Evolutionary conservation across 75 land plant genomes (phyloP), one percentile per base, ranked within the genome.

Genomic region (Selaginella moellendorffii): DNA sequence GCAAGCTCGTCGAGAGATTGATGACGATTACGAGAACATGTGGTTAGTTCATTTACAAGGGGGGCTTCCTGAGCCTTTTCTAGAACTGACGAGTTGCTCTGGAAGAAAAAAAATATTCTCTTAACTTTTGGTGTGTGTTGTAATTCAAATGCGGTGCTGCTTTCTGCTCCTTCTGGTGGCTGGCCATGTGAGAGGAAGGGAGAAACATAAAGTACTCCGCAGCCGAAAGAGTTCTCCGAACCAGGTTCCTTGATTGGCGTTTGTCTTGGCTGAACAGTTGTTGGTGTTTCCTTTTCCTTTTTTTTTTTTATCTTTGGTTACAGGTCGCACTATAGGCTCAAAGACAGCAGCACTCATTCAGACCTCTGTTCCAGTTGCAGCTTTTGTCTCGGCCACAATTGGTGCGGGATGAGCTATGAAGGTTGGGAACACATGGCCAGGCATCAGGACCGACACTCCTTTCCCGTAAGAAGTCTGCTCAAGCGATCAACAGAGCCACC

Each of bases 371-470:
- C n/a, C n/a, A n/a, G n/a, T n/a, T n/a, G n/a, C n/a, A n/a, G n/a
- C n/a, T n/a, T n/a, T n/a, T n/a, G n/a, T 36, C 14, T 36, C 46
- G 14, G 46, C 14, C 14, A 85, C 2, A 69, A 70, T 28, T 71
- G 90, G 90, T 54, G 74, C 82, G 0, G 90, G 90, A 65, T 76
- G 79, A 0, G 89, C 89, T 52, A 85, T 78, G 69, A 65, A 80
- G 22, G 89, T 80, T 2, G 89, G 89, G 20, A 83, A 52, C 12
- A 63, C 52, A 27, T 85, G 74, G 25, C 89, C 89, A 1, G 89
- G 89, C 89, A 85, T 85, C 58, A 85, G 52, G 0, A 85, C 88
- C 25, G 88, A 83, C 14, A 85, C 84, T 30, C 74, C 87, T 65
- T 51, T 65, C 24, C 20, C 54, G 24, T 24, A 65, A 5, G 46